Evolutionary conservation across 306 rosid genomes (phyloP).

Genomic region (Vachellia collinsii): DNA sequence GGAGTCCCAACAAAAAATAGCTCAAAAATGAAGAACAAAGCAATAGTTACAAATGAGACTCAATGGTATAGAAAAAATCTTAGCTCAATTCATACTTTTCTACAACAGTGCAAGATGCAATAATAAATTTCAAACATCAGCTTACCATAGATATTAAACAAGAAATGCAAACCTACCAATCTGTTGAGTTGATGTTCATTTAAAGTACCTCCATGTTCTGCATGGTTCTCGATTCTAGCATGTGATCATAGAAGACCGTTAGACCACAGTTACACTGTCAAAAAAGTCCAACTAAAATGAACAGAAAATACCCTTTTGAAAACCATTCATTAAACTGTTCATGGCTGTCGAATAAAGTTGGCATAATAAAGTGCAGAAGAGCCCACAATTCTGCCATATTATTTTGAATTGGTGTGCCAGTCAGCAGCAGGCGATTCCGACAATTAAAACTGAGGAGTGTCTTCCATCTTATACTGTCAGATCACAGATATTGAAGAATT

Average conservation of each 20-base stretch:
- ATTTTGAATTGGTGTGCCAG: constrained; percentile 97
- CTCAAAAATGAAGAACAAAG: background rate
- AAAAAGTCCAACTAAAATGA: constrained; percentile 26
- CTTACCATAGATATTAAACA: constrained; percentile 15
- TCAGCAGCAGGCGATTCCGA: constrained; percentile 88
- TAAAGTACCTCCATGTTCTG: constrained; percentile 98
- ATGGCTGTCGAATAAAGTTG: constrained; percentile 95
- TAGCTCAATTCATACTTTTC: constrained; percentile 21
- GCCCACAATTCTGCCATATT: constrained; percentile 99
- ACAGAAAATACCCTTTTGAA: constrained; percentile 83
- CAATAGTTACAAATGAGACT: constrained; percentile 25
- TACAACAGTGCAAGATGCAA: background rate
- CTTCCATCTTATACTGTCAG: constrained; percentile 96
- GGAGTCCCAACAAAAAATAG: background rate
- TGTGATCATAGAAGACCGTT: constrained; percentile 28
- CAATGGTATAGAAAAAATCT: background rate
- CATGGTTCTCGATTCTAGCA: constrained; percentile 92
- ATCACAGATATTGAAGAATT: background rate
- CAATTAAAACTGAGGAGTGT: constrained; percentile 97
- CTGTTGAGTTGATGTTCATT: constrained; percentile 97
- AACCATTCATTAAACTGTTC: constrained; percentile 99
- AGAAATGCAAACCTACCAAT: constrained; percentile 65
- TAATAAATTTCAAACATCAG: background rate
- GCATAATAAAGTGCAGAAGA: constrained; percentile 96
- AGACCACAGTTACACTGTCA: constrained; percentile 24